Evolutionary conservation across 352 stramenopile species (phyloP).

Genomic region (Pseudoperonospora humuli): DNA sequence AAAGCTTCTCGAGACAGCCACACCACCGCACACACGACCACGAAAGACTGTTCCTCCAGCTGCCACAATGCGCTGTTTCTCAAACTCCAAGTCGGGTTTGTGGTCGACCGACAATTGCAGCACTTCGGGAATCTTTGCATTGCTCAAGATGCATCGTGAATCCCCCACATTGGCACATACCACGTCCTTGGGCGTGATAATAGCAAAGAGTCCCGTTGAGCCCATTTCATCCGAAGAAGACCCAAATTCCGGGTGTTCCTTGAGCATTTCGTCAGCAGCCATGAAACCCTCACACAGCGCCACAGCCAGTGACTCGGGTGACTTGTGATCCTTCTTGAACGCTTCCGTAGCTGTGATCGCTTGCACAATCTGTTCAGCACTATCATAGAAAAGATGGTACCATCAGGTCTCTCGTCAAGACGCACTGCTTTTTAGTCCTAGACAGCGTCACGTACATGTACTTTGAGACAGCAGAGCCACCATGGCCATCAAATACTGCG

Average conservation of each 20-base stretch:
- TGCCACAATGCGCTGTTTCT: constrained; percentile 80
- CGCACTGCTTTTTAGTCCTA: too few species aligned
- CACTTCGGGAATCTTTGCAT: constrained; percentile 56
- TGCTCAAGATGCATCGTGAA: constrained; percentile 81
- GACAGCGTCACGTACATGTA: constrained; percentile 40
- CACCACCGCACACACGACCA: constrained; percentile 73
- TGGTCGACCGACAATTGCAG: constrained; percentile 81
- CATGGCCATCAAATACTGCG: constrained; percentile 81
- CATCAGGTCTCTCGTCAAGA: too few species aligned
- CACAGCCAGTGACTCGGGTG: constrained; percentile 58
- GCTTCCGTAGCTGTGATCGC: constrained; percentile 60
- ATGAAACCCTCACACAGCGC: constrained; percentile 75
- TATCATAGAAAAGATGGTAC: constrained; percentile 17
- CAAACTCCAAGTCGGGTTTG: constrained; percentile 80
- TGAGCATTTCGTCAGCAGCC: constrained; percentile 58
- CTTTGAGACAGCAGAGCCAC: constrained; percentile 54
- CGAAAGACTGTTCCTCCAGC: constrained; percentile 80
- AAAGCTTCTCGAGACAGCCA: constrained; percentile 81
- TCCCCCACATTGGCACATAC: constrained; percentile 81
- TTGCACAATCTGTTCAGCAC: constrained; percentile 57
- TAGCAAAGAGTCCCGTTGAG: constrained; percentile 72
- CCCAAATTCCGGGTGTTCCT: constrained; percentile 56
- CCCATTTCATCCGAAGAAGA: constrained; percentile 70
- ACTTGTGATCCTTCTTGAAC: constrained; percentile 69
- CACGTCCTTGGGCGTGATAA: constrained; percentile 77